Conservation (phyloP, 2,329 filamentous ascomycete species). For the Fusarium keratoplasticum region DNA sequence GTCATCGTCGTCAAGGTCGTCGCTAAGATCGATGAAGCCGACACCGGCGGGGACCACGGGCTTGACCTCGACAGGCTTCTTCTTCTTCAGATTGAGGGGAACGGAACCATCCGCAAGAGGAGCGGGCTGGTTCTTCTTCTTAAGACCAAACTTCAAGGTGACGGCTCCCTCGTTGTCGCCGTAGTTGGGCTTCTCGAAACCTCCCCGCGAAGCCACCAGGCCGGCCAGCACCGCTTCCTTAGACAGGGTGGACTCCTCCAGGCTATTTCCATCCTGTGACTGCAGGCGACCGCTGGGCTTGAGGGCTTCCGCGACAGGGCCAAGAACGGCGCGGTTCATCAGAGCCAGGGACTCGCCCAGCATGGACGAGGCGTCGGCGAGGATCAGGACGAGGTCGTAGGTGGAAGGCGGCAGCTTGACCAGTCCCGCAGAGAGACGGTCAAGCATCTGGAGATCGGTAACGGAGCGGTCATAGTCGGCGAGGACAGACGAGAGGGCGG, state of each 20-base stretch:
- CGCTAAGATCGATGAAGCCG: slow-evolving; percentile 75
- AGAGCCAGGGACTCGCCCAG: slow-evolving; percentile 73
- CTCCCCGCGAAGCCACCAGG: slow-evolving; percentile 71
- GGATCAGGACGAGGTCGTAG: slow-evolving; percentile 87
- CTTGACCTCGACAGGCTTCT: slow-evolving; percentile 53
- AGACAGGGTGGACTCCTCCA: slow-evolving; percentile 50
- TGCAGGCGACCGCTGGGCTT: slow-evolving; percentile 75
- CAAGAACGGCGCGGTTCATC: slow-evolving; percentile 75
- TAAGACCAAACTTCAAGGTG: slow-evolving; percentile 57
- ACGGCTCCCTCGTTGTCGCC: slow-evolving; percentile 68
- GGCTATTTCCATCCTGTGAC: slow-evolving; percentile 76
- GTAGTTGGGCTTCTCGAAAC: slow-evolving; percentile 80
- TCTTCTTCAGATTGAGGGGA: slow-evolving; percentile 56
- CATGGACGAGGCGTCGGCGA: slow-evolving; percentile 80
- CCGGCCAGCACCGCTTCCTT: slow-evolving; percentile 88
- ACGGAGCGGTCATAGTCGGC: slow-evolving; percentile 77
- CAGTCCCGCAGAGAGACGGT: slow-evolving; percentile 85
- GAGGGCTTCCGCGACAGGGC: slow-evolving; percentile 76
- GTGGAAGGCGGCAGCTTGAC: slow-evolving; percentile 79
- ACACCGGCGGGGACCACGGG: slow-evolving; percentile 66
- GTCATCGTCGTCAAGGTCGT: slow-evolving; percentile 80
- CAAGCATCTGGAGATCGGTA: slow-evolving; percentile 97
- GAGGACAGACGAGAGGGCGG: slow-evolving; percentile 78
- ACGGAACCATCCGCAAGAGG: slow-evolving; percentile 40
- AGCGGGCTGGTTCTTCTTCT: slow-evolving; percentile 49